Evolutionary conservation across 495 filamentous ascomycete genomes (phyloP), one percentile per base, ranked within the genome.

Genomic region (Trichocladium uniseriatum): DNA sequence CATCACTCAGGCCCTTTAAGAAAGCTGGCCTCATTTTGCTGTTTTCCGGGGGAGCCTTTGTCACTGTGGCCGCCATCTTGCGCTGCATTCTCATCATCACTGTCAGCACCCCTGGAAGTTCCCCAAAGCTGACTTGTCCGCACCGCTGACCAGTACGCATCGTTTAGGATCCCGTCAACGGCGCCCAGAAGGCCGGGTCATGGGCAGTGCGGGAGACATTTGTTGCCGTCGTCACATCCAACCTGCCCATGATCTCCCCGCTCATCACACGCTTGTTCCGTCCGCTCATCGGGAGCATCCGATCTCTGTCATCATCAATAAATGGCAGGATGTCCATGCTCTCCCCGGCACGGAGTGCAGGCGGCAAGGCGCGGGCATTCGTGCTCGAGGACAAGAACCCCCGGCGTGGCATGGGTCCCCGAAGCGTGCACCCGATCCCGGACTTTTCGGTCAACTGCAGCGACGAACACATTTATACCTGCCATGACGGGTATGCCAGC

Each of bases 171-270:
- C 70, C 71, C 0, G 43, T 58, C n/a, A 57, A 68, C 21, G 75
- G 70, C 22, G 69, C 70, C 4, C 54, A 65, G 20, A 55, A 71
- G 9, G 71, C 67, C 6, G 64, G 65, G 1, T 63, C 62, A 40
- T 79, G 76, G 76, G 70, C 70, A 1, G 66, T 69, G 0, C 62
- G 74, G 13, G 75, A 77, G 43, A 70, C 69, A 1, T 79, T 78
- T 47, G 74, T 76, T 10, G 71, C 74, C 15, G 66, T 78, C 0
- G 63, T 78, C 13, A 75, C 72, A 1, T 73, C 71, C 38, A 79
- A 78, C 42, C 54, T 77, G 0, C 76, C 77, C 3, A 75, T 79
- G 61, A 55, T 78, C 8, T 71, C 75, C 56, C 72, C 75, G 9
- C 54, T 78, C 1, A 27, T 75, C 31, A 57, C 64, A 7, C 56